phyloP scores from a whole-genome alignment of 148 eudicot species.

The Camellia sinensis region DNA sequence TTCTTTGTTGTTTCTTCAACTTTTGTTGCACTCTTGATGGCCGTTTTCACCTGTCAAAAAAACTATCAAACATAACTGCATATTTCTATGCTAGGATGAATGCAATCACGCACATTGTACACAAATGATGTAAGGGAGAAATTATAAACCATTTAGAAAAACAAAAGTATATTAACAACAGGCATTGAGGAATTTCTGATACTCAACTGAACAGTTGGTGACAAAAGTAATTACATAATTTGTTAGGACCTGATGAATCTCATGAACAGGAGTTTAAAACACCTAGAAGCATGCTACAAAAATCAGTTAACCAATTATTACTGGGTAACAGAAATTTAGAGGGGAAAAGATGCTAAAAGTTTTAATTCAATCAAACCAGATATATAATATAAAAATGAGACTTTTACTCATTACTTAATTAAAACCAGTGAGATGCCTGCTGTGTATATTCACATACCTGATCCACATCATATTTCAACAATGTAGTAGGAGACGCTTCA shows the following conservation, averaged over 20 bases:
- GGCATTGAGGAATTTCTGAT: not conserved
- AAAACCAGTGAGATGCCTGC: not conserved
- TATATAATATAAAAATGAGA: not conserved
- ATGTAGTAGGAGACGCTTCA: conserved; percentile 44
- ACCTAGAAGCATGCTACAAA: not conserved
- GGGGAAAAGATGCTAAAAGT: not conserved
- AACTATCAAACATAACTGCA: not conserved
- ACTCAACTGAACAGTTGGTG: not conserved
- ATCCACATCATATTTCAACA: conserved; percentile 52
- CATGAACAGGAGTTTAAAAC: too few relatives aligned
- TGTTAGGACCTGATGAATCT: not conserved
- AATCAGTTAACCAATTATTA: not conserved
- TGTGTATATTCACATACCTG: conserved; percentile 45
- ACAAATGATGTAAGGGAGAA: too few relatives aligned
- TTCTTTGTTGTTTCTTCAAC: conserved; percentile 64
- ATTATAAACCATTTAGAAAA: not conserved
- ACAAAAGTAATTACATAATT: not conserved
- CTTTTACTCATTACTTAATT: not conserved
- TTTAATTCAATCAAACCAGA: not conserved
- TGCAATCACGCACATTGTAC: not conserved
- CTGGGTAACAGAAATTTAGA: not conserved
- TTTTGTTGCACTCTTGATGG: conserved; percentile 63
- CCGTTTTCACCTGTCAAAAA: conserved; percentile 49
- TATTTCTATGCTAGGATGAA: not conserved
- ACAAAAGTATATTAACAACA: not conserved